phyloP scores from a whole-genome alignment of 2,329 filamentous ascomycete genomes.

The Dendrostoma leiphaemia region DNA sequence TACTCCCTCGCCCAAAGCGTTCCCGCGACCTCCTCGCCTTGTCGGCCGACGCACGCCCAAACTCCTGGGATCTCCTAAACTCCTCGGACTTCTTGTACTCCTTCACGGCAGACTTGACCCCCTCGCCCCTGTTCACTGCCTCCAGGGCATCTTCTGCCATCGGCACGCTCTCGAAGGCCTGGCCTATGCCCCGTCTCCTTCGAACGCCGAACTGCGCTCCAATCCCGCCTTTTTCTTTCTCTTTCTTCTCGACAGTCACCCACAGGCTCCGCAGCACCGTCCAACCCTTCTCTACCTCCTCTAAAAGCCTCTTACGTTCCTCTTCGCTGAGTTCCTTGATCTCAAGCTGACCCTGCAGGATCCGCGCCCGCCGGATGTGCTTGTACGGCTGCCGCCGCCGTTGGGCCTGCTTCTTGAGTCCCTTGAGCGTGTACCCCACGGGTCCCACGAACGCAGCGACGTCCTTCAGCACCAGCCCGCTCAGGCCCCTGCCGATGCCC shows the following conservation, averaged over 20 bases:
- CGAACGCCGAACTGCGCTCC: slow-evolving; percentile 32
- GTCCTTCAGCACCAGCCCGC: slow-evolving; percentile 64
- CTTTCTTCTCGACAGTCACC: slow-evolving; percentile 35
- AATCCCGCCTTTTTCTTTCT: slow-evolving; percentile 33
- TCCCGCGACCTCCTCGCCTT: slow-evolving; percentile 1
- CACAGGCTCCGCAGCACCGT: slow-evolving; percentile 39
- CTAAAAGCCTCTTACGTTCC: slow-evolving; percentile 27
- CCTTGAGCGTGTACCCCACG: slow-evolving; percentile 62
- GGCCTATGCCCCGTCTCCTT: slow-evolving; percentile 38
- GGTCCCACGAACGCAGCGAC: slow-evolving; percentile 60
- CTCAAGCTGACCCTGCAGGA: slow-evolving; percentile 56
- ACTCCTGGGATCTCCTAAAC: slow-evolving; percentile 16
- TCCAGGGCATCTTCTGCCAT: slow-evolving; percentile 44
- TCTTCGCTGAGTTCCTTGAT: slow-evolving; percentile 29
- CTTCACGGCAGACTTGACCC: slow-evolving; percentile 32
- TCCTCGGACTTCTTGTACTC: slow-evolving; percentile 22
- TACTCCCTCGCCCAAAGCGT: neutral
- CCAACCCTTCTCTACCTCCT: slow-evolving; percentile 41
- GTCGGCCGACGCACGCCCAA: neutral
- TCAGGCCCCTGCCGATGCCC: slow-evolving; percentile 62
- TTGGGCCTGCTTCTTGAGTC: slow-evolving; percentile 58
- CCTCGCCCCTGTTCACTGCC: slow-evolving; percentile 43
- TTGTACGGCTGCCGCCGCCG: slow-evolving; percentile 51
- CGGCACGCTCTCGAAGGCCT: slow-evolving; percentile 49
- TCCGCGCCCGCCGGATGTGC: slow-evolving; percentile 55